Evolutionary conservation across 75 land plant genomes (phyloP), one percentile per base, ranked within the genome.

Genomic region (Sequoia sempervirens): DNA sequence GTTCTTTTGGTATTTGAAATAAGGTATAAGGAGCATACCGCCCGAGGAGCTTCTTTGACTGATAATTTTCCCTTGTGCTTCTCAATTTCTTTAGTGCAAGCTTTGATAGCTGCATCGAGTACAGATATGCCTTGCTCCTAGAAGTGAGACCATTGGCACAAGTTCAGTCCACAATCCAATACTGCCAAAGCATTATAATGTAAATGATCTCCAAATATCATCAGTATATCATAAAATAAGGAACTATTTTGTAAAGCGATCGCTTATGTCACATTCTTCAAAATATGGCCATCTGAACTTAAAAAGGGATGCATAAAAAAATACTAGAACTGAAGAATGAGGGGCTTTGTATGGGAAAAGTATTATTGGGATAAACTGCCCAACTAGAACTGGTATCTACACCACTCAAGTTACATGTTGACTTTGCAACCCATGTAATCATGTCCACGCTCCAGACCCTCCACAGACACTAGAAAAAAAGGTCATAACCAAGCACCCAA

Each of bases 81-180:
- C 18, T 95, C 98, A 52, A 97, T 95, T 78, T 87, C 94, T 85
- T 93, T 94, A 12, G 87, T 86, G 88, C 99, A 97, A 79, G 99
- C 96, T 84, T 90, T 84, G 47, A 95, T 96, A 23, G 99, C 99
- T 1, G 93, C 84, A 61, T 82, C 91, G 38, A 97, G 92, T 75
- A 94, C 85, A 32, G 94, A 52, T 50, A 97, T 97, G 36, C 99
- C 99, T 91, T 96, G 94, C 41, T 95, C 96, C 99, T 97, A 92
- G 40, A n/a, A 20, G 15, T 28, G 5, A 50, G 53, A 84, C 53
- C 54, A 82, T 53, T 75, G 85, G 76, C 36, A 79, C n/a, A 41
- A 50, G 10, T 76, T 76, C 2, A 76, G 79, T 38, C 28, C 47
- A 76, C 7, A 41, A 76, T 20, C 47, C 23, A 76, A 76, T 76